Conservation (phyloP, 345 rosid genomes). For the rapeseed (Brassica napus) region Da-Ae NC_063449.1:15110501-15111000, state of each 20-base stretch:
- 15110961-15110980: slow-evolving; percentile 94
- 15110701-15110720: slow-evolving; percentile 89
- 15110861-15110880: slow-evolving; percentile 88
- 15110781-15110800: slow-evolving; percentile 65
- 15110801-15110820: slow-evolving; percentile 76
- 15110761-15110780: slow-evolving; percentile 79
- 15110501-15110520: slow-evolving; percentile 90
- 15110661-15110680: slow-evolving; percentile 69
- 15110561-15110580: slow-evolving; percentile 65
- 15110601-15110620: slow-evolving; percentile 91
- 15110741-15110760: slow-evolving; percentile 96
- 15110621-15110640: slow-evolving; percentile 65
- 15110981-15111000: slow-evolving; percentile 76
- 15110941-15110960: neutral
- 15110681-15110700: slow-evolving; percentile 84
- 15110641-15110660: slow-evolving; percentile 75
- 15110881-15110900: slow-evolving; percentile 87
- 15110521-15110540: slow-evolving; percentile 93
- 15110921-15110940: neutral
- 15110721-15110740: slow-evolving; percentile 88
- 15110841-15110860: slow-evolving; percentile 88
- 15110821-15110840: slow-evolving; percentile 91
- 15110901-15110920: slow-evolving; percentile 50
- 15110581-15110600: slow-evolving; percentile 83
- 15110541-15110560: slow-evolving; percentile 68